phyloP scores from a whole-genome alignment of 2,329 filamentous ascomycete genomes.

The Nemania serpens region DNA sequence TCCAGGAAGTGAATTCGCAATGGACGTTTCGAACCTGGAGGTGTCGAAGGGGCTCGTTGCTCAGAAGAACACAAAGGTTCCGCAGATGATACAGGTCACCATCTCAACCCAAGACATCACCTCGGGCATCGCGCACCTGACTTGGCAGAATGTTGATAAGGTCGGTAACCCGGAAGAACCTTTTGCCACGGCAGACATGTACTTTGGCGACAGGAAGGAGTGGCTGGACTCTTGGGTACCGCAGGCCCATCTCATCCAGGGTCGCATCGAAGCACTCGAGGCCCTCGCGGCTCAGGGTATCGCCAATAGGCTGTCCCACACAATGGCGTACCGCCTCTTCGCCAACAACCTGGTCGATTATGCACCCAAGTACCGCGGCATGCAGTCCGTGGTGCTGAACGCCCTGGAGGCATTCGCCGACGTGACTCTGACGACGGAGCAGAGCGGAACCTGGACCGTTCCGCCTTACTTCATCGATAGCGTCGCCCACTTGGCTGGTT shows the following conservation, averaged over 20 bases:
- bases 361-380: conserved; percentile 44
- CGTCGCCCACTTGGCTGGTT: conserved; percentile 46
- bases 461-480: conserved; percentile 48
- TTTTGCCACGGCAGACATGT: conserved; percentile 56
- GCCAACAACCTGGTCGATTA: conserved; percentile 45
- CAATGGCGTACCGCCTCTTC: conserved; percentile 65
- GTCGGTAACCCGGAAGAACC: conserved; percentile 40
- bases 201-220: conserved; percentile 54
- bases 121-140: conserved; percentile 47
- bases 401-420: conserved; percentile 42
- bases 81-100: conserved; percentile 42
- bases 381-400: conserved; percentile 46
- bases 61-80: conserved; percentile 36
- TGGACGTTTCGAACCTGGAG: conserved; percentile 47
- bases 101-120: conserved; percentile 47
- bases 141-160: conserved; percentile 43
- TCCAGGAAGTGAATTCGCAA: conserved; percentile 46
- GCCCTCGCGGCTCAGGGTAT: conserved; percentile 58
- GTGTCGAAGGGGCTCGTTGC: conserved; percentile 44
- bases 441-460: conserved; percentile 45
- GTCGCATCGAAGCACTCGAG: conserved; percentile 50
- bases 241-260: conserved; percentile 60
- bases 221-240: conserved; percentile 62
- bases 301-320: conserved; percentile 64
- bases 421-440: conserved; percentile 40